A percentile compares a stretch with the other conserved stretches of the same genome.
phyloP scores from a whole-genome alignment of 345 rosid species.

The Camelina laxa region DNA sequence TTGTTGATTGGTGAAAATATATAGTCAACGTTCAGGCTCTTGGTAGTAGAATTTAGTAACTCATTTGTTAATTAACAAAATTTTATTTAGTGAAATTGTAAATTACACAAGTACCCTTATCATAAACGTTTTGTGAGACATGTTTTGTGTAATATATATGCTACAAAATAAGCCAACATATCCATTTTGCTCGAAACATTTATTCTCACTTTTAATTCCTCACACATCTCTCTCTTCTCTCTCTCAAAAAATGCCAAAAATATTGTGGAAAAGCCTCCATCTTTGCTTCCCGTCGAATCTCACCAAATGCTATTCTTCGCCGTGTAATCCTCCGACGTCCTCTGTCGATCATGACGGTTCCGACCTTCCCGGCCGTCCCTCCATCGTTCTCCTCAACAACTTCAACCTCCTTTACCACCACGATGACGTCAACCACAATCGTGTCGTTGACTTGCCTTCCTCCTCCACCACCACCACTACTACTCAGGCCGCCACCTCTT shows the following conservation, averaged over 20 bases:
- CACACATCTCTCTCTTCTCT: slow-evolving; percentile 10
- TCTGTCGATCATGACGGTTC: slow-evolving; percentile 11
- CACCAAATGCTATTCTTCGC: slow-evolving; percentile 37
- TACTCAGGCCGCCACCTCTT: slow-evolving; percentile 37
- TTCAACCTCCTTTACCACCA: slow-evolving; percentile 52
- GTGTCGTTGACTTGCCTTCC: slow-evolving; percentile 39
- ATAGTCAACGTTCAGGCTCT: slow-evolving; percentile 35
- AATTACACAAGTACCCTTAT: slow-evolving; percentile 27
- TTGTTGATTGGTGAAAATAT: slow-evolving; percentile 17
- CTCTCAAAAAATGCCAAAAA: slow-evolving; percentile 52
- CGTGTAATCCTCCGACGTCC: slow-evolving; percentile 39
- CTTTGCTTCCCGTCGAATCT: slow-evolving; percentile 60
- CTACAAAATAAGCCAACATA: slow-evolving; percentile 29
- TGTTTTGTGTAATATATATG: slow-evolving; percentile 19
- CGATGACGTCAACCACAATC: background rate
- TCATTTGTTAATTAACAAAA: background rate
- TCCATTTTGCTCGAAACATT: slow-evolving; percentile 19
- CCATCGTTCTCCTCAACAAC: slow-evolving; percentile 46
- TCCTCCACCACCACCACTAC: slow-evolving; percentile 39
- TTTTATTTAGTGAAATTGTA: background rate
- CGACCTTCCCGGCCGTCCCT: slow-evolving; percentile 32
- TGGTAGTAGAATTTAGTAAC: slow-evolving; percentile 28
- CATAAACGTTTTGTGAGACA: background rate
- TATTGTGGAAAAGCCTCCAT: slow-evolving; percentile 68
- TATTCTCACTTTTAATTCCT: background rate